phyloP scores from a whole-genome alignment of 2,329 filamentous ascomycete genomes.

The Fusarium acutatum region DNA sequence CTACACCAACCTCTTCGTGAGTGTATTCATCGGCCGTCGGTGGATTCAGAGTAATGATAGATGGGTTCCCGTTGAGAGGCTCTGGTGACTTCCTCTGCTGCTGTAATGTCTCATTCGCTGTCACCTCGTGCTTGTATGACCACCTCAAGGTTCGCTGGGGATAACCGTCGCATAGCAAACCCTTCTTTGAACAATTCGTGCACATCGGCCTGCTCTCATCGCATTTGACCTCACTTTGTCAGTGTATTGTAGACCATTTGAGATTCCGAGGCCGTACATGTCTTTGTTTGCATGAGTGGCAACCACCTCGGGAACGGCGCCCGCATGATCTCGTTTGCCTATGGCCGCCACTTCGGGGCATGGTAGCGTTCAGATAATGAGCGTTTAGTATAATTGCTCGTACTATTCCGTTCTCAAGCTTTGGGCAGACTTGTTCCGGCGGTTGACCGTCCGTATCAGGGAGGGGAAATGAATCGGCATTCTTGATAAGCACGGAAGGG shows the following conservation, averaged over 20 bases:
- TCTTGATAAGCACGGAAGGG: background rate
- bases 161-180: background rate
- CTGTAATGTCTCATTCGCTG: fast-evolving
- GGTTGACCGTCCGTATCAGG: background rate
- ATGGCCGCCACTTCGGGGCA: background rate
- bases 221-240: background rate
- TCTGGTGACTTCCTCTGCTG: fast-evolving
- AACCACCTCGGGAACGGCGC: background rate
- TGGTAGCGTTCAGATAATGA: background rate
- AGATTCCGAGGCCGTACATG: background rate
- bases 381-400: background rate
- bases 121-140: background rate
- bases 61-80: fast-evolving
- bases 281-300: background rate
- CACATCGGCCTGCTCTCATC: background rate
- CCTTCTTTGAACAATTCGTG: background rate
- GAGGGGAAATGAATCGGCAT: background rate
- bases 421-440: background rate
- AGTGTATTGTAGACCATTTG: fast-evolving
- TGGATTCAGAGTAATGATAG: fast-evolving
- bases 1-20: background rate
- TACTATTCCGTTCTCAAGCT: background rate
- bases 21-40: fast-evolving
- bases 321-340: background rate
- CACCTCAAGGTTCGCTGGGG: background rate